phyloP scores from a whole-genome alignment of 2,329 filamentous ascomycete species.

The Thielaviopsis ethacetica region DNA sequence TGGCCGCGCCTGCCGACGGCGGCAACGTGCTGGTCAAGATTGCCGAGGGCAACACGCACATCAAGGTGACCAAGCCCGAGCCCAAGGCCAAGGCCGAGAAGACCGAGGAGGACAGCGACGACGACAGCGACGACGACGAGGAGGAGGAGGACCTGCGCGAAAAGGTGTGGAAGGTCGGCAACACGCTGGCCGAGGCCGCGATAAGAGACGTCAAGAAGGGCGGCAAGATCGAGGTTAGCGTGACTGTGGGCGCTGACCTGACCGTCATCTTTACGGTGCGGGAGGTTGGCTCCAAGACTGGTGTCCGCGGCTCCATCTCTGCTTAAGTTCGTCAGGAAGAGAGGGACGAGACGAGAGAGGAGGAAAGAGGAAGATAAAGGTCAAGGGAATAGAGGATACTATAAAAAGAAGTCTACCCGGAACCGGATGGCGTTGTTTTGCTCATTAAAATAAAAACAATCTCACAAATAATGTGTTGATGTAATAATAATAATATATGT shows the following conservation, averaged over 20 bases:
- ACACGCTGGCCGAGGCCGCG: constrained; percentile 68
- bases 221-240: constrained; percentile 81
- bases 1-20: constrained; percentile 59
- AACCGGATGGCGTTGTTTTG: constrained; percentile 6
- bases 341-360: background rate
- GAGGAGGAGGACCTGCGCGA: constrained; percentile 78
- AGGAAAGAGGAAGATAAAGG: constrained; percentile 5
- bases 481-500: no score
- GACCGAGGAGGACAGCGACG: constrained; percentile 39
- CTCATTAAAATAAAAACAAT: constrained; percentile 1
- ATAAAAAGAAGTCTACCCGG: constrained; percentile 10
- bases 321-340: constrained; percentile 14
- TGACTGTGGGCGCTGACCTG: constrained; percentile 72
- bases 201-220: constrained; percentile 74
- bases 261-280: constrained; percentile 64
- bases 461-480: background rate
- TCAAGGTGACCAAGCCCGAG: constrained; percentile 83
- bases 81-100: constrained; percentile 59
- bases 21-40: constrained; percentile 81
- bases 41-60: constrained; percentile 75
- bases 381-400: constrained; percentile 9
- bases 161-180: constrained; percentile 82
- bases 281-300: constrained; percentile 76
- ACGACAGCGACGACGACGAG: constrained; percentile 46
- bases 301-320: constrained; percentile 47